Conservation (phyloP, 352 stramenopile species). For the Pythium apleroticum region DNA sequence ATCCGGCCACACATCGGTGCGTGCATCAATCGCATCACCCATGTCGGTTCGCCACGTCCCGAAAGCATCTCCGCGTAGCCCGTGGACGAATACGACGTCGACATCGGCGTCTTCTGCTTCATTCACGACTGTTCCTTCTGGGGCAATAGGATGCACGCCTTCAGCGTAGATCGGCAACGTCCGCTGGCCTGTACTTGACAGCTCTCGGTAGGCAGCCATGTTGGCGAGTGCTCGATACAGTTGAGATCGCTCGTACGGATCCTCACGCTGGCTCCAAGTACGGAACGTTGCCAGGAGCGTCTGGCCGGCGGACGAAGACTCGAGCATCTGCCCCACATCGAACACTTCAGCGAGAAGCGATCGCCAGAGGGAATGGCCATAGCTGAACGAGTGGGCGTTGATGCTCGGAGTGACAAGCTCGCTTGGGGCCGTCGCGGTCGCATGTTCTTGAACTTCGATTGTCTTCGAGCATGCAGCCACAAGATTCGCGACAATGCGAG, state of each 20-base stretch:
- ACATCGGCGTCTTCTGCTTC: conserved; percentile 27
- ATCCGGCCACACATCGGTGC: conserved; percentile 77
- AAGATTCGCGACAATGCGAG: conserved; percentile 77
- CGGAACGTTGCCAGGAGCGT: conserved; percentile 40
- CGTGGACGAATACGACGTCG: conserved; percentile 86
- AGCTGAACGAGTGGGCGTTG: background rate
- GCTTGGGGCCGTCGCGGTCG: background rate
- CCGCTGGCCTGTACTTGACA: conserved; percentile 33
- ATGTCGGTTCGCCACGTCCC: conserved; percentile 83
- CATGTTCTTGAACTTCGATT: conserved; percentile 20
- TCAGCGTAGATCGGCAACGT: conserved; percentile 66
- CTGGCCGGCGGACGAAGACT: conserved; percentile 43
- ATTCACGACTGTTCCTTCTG: conserved; percentile 6
- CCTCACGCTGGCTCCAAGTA: conserved; percentile 40
- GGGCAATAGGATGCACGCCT: conserved; percentile 76
- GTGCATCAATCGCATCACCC: conserved; percentile 47
- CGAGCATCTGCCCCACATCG: conserved; percentile 53
- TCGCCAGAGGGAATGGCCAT: conserved; percentile 22
- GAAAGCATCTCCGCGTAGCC: conserved; percentile 76
- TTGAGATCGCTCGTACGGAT: conserved; percentile 76
- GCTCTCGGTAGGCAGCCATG: conserved; percentile 53
- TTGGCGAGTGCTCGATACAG: conserved; percentile 75
- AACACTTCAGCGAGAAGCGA: conserved; percentile 43
- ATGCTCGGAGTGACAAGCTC: background rate
- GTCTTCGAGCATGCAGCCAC: conserved; percentile 52